phyloP scores from a whole-genome alignment of 371 early-diverging fungal species.

The Mucor saturninus region DNA sequence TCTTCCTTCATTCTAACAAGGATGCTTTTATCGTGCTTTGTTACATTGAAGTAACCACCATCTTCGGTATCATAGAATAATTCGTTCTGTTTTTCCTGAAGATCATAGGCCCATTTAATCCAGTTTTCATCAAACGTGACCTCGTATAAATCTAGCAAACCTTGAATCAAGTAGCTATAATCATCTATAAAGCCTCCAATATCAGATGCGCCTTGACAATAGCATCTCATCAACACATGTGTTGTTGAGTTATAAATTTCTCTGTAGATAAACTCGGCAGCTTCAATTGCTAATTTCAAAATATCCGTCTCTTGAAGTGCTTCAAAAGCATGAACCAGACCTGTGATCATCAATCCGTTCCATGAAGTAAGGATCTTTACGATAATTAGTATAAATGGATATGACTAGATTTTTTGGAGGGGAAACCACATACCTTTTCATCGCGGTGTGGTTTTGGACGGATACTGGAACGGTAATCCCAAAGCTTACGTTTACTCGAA shows the following conservation, averaged over 20 bases:
- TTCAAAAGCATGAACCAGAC: conserved; percentile 47
- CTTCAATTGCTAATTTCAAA: conserved; percentile 42
- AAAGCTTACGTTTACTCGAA: conserved; percentile 39
- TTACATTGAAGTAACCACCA: conserved; percentile 62
- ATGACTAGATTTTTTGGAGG: neutral
- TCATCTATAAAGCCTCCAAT: conserved; percentile 68
- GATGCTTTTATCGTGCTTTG: conserved; percentile 48
- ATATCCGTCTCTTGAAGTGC: conserved; percentile 33
- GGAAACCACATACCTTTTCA: conserved; percentile 52
- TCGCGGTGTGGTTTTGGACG: conserved; percentile 70
- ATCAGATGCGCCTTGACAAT: conserved; percentile 52
- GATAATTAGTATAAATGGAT: neutral
- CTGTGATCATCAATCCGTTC: conserved; percentile 68
- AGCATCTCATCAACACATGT: conserved; percentile 49
- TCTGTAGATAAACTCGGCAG: conserved; percentile 58
- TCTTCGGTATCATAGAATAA: conserved; percentile 60
- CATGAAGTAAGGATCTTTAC: conserved; percentile 45
- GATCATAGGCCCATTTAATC: conserved; percentile 61
- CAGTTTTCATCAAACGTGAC: conserved; percentile 56
- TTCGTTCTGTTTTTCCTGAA: conserved; percentile 61
- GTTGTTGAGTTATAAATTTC: conserved; percentile 46
- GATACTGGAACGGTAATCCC: conserved; percentile 41
- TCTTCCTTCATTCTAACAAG: conserved; percentile 68
- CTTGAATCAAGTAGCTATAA: conserved; percentile 58
- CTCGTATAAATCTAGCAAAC: conserved; percentile 66